Conservation (phyloP, 2,329 filamentous ascomycete genomes). For the Cordyceps militaris region DNA sequence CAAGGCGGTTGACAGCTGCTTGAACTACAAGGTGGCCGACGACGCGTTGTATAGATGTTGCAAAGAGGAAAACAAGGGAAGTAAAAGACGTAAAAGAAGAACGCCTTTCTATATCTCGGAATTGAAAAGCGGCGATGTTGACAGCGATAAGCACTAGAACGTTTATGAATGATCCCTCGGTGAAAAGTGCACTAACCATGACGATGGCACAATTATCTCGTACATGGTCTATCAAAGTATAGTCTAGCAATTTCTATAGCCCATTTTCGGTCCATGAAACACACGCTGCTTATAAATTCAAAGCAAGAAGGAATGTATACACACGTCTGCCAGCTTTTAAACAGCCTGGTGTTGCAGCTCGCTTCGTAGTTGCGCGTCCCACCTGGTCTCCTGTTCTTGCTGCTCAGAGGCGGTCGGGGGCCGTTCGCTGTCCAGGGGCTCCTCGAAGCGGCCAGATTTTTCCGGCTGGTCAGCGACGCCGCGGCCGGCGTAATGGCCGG, state of each 20-base stretch:
- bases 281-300: constrained; percentile 1
- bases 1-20: neutral
- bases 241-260: neutral
- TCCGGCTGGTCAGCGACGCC: neutral
- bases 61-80: constrained; percentile 9
- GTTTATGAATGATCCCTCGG: too few species aligned
- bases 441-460: constrained; percentile 17
- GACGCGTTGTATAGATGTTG: constrained; percentile 13
- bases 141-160: neutral
- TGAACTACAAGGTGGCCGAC: neutral
- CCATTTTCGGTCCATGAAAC: neutral
- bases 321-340: constrained; percentile 2
- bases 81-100: constrained; percentile 20
- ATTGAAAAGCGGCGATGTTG: neutral
- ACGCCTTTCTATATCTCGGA: constrained; percentile 16
- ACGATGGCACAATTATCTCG: too few species aligned
- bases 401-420: constrained; percentile 16
- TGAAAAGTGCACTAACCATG: too few species aligned
- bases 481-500: constrained; percentile 40
- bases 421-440: constrained; percentile 21
- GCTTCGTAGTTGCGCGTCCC: constrained; percentile 18
- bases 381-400: constrained; percentile 16
- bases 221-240: neutral
- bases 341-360: constrained; percentile 19
- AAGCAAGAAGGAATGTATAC: neutral